phyloP scores from a whole-genome alignment of 768 basidiomycete species.

The Boletus rex-veris region DNA sequence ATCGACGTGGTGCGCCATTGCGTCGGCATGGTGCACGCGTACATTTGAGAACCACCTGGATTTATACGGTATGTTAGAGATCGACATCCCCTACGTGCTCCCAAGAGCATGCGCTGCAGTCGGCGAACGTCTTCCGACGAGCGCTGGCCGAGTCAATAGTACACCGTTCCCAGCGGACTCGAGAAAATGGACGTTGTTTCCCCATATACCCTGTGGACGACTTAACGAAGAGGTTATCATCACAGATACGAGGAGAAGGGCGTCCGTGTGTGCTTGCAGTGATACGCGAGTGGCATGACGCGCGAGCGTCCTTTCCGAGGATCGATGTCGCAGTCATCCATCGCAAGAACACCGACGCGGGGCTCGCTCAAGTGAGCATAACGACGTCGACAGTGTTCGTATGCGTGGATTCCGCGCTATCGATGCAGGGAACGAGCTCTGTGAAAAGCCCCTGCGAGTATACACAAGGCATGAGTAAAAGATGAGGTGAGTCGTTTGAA shows the following conservation, averaged over 20 bases:
- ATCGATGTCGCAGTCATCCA: conserved; percentile 75
- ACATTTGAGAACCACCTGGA: neutral
- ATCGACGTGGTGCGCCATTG: too few species aligned
- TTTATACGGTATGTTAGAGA: neutral
- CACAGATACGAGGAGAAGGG: neutral
- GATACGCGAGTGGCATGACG: conserved; percentile 11
- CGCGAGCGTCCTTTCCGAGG: conserved; percentile 30
- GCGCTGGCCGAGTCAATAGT: neutral
- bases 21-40: too few species aligned
- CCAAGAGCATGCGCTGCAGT: neutral
- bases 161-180: neutral
- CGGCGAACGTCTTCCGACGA: neutral
- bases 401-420: conserved; percentile 29
- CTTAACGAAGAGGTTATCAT: neutral
- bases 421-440: conserved; percentile 33
- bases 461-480: conserved; percentile 1
- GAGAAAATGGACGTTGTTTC: too few species aligned
- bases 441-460: conserved; percentile 9
- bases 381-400: conserved; percentile 25
- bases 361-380: conserved; percentile 26
- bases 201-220: too few species aligned
- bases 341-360: conserved; percentile 55
- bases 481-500: conserved; percentile 3
- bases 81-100: neutral
- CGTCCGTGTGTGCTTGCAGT: neutral